Evolutionary conservation across 768 basidiomycete species (phyloP).

Genomic region (Trametes elegans): DNA sequence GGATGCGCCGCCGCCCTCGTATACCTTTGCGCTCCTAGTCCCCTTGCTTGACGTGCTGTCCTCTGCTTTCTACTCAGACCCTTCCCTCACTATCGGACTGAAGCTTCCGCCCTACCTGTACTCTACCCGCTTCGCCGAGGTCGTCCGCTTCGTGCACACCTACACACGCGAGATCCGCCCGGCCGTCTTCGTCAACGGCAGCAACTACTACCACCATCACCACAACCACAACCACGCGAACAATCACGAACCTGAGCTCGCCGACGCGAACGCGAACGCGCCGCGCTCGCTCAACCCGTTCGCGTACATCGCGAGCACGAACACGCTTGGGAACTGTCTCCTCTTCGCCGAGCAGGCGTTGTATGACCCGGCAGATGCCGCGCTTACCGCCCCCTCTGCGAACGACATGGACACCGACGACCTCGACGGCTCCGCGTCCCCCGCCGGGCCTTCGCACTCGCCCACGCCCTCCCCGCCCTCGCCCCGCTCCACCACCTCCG

Average conservation of each 20-base stretch:
- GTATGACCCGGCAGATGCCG: conserved; percentile 11
- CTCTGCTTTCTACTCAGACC: conserved; percentile 46
- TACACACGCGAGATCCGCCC: conserved; percentile 32
- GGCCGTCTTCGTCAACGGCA: conserved; percentile 9
- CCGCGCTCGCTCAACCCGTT: conserved; percentile 43
- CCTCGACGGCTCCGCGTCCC: too few species aligned
- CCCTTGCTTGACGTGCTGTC: conserved; percentile 57
- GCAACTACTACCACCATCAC: too few species aligned
- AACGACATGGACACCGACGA: conserved; percentile 11
- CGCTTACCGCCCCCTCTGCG: not conserved
- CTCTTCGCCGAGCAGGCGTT: conserved; percentile 56
- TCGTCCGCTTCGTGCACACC: conserved; percentile 45
- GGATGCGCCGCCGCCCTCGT: conserved; percentile 61
- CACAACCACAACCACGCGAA: too few species aligned
- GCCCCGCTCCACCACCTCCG: not conserved
- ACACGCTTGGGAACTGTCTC: conserved; percentile 73
- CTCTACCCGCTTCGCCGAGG: conserved; percentile 55
- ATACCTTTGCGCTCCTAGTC: conserved; percentile 49
- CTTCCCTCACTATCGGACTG: conserved; percentile 63
- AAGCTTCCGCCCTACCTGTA: conserved; percentile 79
- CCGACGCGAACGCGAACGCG: conserved; percentile 2
- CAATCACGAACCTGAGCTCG: conserved; percentile 1
- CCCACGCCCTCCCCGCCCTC: conserved; percentile 3
- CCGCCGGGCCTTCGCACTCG: not conserved
- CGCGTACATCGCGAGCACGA: conserved; percentile 77